Conservation (phyloP, 768 basidiomycete species). For the Lactarius tabidus region DNA sequence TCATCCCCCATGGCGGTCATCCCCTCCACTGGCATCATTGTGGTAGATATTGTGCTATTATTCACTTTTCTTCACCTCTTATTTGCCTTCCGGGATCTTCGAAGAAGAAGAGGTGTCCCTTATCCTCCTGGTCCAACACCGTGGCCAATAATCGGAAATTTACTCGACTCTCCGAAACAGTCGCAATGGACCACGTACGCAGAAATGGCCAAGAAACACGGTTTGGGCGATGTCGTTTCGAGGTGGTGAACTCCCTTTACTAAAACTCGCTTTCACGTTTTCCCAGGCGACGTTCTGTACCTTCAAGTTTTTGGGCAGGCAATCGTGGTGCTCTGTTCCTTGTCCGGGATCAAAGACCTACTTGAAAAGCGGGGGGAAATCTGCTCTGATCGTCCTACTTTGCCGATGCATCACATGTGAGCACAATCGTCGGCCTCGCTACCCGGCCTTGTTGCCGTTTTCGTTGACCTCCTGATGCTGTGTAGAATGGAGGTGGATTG, state of each 20-base stretch:
- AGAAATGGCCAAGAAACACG: constrained; percentile 5
- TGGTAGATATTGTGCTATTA: too few relatives aligned
- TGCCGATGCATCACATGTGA: not conserved
- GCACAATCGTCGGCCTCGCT: not conserved
- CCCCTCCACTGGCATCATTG: too few relatives aligned
- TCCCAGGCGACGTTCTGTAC: constrained; percentile 1
- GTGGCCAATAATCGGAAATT: constrained; percentile 8
- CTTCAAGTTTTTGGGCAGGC: constrained; percentile 42
- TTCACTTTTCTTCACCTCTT: not conserved
- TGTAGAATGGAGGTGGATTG: not conserved
- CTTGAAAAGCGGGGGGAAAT: constrained; percentile 47
- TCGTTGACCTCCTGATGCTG: too few relatives aligned
- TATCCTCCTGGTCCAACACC: constrained; percentile 13
- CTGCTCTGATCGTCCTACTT: not conserved
- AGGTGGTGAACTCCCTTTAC: not conserved
- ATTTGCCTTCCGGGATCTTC: not conserved
- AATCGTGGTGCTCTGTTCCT: constrained; percentile 46
- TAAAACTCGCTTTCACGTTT: not conserved
- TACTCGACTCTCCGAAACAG: constrained; percentile 1
- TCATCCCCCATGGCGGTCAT: too few relatives aligned
- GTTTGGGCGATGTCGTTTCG: not conserved
- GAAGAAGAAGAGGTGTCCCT: not conserved
- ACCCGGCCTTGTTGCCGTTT: not conserved
- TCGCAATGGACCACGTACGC: constrained; percentile 4
- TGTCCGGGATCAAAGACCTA: constrained; percentile 43